Base-by-base conservation (phyloP, 768 basidiomycete species). In the Trametes maxima region DNA sequence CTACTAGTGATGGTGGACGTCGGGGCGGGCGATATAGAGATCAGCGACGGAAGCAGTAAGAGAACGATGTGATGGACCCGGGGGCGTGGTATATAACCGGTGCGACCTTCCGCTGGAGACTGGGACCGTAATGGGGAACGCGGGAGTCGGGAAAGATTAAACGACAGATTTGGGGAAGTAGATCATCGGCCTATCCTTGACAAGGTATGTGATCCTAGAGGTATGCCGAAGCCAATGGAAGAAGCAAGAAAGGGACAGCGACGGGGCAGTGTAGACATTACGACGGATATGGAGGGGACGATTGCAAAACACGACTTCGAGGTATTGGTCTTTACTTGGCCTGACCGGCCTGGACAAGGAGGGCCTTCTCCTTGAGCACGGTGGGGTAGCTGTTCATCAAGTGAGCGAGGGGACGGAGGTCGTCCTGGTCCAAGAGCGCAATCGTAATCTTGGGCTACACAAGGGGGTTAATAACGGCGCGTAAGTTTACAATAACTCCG, bases 311-410 rank as follows among this genome's bases (percentile, higher is more conserved):
- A 5, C 17, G 14, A n/a, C 21, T 19, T 36, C 46, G 42, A 11
- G 47, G 28, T 11, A n/a, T 49, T 33, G 35, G 28, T 1, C n/a
- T 21, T 65, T 61, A 72, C 54, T 69, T 69, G 63, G 53, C 50
- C 35, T 55, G 51, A 17, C 62, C 59, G 22, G 67, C 65, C 44
- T 68, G 69, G 33, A 67, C 63, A 11, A 70, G 69, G 46, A 79
- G 60, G 12, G 77, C 86, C 76, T 94, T 94, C 72, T 92, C 90
- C 76, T 90, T 94, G 60, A 95, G 79, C 2, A 94, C 82, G 8
- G 84, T 75, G 12, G 91, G 89, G 72, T 92, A 94, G 70, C 90
- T 90, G 73, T 93, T 90, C 87, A 92, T 87, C 44, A 95, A 81
- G 72, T 93, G 91, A 6, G 91, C 89, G 48, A 95, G 81, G 5